A percentile compares a stretch with the other conserved stretches of the same genome.
phyloP scores from a whole-genome alignment of 192 early-diverging fungal species.

The Umbelopsis isabellina region DNA sequence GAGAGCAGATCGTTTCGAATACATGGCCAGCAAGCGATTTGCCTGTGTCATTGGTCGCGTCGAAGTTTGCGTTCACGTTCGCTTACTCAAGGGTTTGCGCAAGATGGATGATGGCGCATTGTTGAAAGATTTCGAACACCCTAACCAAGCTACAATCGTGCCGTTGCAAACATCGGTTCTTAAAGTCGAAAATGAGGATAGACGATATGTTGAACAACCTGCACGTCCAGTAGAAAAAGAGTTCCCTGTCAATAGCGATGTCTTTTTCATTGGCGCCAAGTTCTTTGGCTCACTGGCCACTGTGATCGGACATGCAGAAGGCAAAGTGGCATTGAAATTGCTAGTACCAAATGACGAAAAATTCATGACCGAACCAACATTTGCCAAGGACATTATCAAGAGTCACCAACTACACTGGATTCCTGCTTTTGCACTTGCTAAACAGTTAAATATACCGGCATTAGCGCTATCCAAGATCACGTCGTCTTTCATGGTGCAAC shows the following conservation, averaged over 20 bases:
- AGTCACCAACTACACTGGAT: conserved; percentile 30
- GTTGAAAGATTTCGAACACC: conserved; percentile 70
- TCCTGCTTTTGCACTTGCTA: conserved; percentile 69
- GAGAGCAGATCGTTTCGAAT: conserved; percentile 60
- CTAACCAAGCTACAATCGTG: conserved; percentile 46
- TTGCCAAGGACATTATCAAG: conserved; percentile 52
- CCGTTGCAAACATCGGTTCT: conserved; percentile 68
- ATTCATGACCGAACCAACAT: conserved; percentile 42
- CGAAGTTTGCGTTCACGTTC: conserved; percentile 60
- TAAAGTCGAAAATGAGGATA: conserved; percentile 62
- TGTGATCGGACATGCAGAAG: conserved; percentile 61
- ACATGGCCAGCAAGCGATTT: conserved; percentile 69
- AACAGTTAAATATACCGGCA: conserved; percentile 61
- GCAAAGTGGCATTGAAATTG: conserved; percentile 47
- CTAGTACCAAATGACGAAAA: conserved; percentile 40
- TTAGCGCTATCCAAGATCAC: conserved; percentile 85
- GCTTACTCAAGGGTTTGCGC: conserved; percentile 66
- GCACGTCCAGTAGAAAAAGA: conserved; percentile 69
- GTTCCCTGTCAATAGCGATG: conserved; percentile 67
- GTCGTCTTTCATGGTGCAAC: conserved; percentile 73
- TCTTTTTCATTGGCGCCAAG: conserved; percentile 81
- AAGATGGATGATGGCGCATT: conserved; percentile 70
- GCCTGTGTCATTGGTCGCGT: conserved; percentile 72
- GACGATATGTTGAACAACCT: conserved; percentile 73
- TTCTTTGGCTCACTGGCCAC: conserved; percentile 76